Percentiles rank a stretch among this genome's conserved stretches.
Evolutionary conservation across 1,139 yeast species (phyloP).

Genomic region (Suhomyces wounanorum): DNA sequence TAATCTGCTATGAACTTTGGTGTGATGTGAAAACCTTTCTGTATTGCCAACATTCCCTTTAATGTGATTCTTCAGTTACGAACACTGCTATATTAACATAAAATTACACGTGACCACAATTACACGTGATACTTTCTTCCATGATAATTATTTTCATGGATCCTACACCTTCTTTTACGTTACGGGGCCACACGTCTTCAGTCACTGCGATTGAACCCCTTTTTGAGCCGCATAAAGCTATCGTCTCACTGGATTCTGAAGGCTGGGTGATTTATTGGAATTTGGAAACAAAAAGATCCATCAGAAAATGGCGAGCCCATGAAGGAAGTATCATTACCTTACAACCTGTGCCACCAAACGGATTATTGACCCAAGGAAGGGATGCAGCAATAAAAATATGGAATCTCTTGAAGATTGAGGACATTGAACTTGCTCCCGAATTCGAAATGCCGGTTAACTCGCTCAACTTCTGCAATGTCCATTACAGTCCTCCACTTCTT

Average conservation of each 20-base stretch:
- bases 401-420: constrained; percentile 26
- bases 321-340: constrained; percentile 46
- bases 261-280: constrained; percentile 60
- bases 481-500: constrained; percentile 28
- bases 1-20: too few relatives aligned
- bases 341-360: constrained; percentile 32
- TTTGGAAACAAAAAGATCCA: constrained; percentile 42
- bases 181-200: constrained; percentile 16
- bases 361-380: constrained; percentile 53
- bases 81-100: too few relatives aligned
- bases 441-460: constrained; percentile 56
- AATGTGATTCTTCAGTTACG: too few relatives aligned
- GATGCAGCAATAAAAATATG: constrained; percentile 55
- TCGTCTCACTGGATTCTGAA: constrained; percentile 45
- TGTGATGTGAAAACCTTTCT: too few relatives aligned
- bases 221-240: constrained; percentile 5
- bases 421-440: constrained; percentile 5
- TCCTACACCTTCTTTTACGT: constrained; percentile 12
- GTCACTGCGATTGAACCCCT: constrained; percentile 12
- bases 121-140: not conserved
- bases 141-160: not conserved
- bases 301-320: constrained; percentile 53
- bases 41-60: too few relatives aligned
- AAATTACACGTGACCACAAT: not conserved
- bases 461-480: constrained; percentile 58